A percentile compares a stretch with the other conserved stretches of the same genome.
phyloP scores from a whole-genome alignment of 352 stramenopile species.

The Phytopythium vexans region DNA sequence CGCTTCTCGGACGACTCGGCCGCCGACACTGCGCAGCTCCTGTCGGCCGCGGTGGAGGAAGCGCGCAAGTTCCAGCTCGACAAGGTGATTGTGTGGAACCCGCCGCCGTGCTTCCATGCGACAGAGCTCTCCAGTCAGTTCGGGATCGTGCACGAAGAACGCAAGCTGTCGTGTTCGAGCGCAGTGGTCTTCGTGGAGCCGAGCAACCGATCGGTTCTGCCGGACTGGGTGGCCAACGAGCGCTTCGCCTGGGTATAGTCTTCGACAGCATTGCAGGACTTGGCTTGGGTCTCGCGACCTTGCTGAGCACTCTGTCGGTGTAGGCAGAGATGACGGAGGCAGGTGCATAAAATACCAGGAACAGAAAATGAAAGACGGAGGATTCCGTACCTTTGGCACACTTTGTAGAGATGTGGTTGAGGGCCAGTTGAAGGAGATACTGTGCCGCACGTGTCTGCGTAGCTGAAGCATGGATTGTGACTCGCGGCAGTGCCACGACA shows the following conservation, averaged over 20 bases:
- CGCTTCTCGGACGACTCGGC: slow-evolving; percentile 23
- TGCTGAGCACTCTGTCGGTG: no score
- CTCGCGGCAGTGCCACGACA: no score
- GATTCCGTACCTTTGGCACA: no score
- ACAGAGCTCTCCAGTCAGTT: slow-evolving; percentile 16
- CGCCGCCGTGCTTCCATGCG: slow-evolving; percentile 15
- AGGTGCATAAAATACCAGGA: no score
- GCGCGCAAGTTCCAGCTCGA: slow-evolving; percentile 36
- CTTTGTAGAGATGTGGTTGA: no score
- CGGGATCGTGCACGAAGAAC: slow-evolving; percentile 29
- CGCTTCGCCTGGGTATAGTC: slow-evolving; percentile 28
- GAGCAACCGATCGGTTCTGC: slow-evolving; percentile 3
- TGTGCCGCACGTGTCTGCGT: no score
- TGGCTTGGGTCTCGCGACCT: no score
- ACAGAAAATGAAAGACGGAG: no score
- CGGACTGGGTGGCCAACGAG: slow-evolving; percentile 28
- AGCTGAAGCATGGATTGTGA: no score
- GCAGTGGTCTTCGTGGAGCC: slow-evolving; percentile 35
- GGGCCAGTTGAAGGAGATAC: no score
- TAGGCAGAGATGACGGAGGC: no score
- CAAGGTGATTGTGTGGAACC: slow-evolving; percentile 47
- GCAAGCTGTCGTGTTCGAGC: slow-evolving; percentile 57
- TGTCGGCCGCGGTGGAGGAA: slow-evolving; percentile 33
- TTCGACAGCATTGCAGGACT: not conserved
- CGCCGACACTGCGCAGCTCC: slow-evolving; percentile 15